phyloP scores from a whole-genome alignment of 139 green algal species.

The Ettlia oleoabundans region DNA sequence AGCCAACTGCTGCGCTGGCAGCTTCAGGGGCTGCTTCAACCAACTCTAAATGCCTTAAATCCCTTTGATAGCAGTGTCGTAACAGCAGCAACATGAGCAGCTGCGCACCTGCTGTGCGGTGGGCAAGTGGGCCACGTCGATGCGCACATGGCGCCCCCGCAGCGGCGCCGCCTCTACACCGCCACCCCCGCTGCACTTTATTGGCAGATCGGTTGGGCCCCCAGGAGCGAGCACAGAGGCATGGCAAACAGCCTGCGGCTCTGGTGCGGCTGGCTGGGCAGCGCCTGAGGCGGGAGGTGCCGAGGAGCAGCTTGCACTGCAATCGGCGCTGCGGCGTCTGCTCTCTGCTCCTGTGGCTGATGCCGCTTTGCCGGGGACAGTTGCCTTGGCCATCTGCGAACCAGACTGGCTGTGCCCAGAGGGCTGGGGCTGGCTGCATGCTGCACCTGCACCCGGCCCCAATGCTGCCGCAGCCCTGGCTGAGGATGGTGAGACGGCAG shows the following conservation, averaged over 20 bases:
- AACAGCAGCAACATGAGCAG: no score
- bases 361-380: no score
- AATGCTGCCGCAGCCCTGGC: not conserved
- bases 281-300: not conserved
- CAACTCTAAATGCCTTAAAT: no score
- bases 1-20: no score
- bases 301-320: not conserved
- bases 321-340: not conserved
- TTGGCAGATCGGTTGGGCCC: no score
- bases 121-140: slow-evolving; percentile 33
- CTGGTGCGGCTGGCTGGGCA: slow-evolving; percentile 4
- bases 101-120: no score
- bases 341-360: not conserved
- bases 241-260: not conserved
- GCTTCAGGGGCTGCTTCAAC: no score
- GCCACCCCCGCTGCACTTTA: not conserved
- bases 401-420: no score
- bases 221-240: not conserved
- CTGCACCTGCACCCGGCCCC: no score
- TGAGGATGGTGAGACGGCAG: not conserved
- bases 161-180: not conserved
- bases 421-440: no score
- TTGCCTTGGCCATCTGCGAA: no score
- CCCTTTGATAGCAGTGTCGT: no score
- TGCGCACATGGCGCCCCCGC: slow-evolving; percentile 1